Conservation (phyloP, 2,329 filamentous ascomycete species). For the Colletotrichum brevisporum region DNA sequence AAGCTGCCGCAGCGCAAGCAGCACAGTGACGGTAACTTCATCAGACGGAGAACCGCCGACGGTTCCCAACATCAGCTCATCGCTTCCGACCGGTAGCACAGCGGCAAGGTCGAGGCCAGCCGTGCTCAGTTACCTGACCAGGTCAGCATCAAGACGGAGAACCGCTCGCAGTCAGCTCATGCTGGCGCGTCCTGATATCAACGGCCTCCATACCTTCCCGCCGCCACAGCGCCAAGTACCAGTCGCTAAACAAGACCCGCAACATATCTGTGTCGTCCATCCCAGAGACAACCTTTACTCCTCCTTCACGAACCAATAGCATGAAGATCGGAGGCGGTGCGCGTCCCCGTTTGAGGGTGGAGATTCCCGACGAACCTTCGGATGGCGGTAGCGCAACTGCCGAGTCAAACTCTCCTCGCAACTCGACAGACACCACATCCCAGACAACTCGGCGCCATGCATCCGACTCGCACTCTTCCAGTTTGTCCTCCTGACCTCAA, state of each 20-base stretch:
- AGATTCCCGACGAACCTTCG: constrained; percentile 93
- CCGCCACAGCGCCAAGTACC: constrained; percentile 66
- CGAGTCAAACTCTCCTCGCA: constrained; percentile 76
- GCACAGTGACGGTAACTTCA: no score
- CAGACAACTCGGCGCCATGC: constrained; percentile 64
- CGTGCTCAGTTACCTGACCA: constrained; percentile 40
- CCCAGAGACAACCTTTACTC: constrained; percentile 75
- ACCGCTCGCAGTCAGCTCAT: constrained; percentile 76
- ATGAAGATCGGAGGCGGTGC: constrained; percentile 75
- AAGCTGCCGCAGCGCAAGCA: constrained; percentile 82
- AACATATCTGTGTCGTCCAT: constrained; percentile 72
- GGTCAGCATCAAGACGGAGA: constrained; percentile 46
- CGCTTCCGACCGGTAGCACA: constrained; percentile 65
- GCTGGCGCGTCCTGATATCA: no score
- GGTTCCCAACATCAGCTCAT: constrained; percentile 85
- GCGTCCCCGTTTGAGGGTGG: constrained; percentile 88
- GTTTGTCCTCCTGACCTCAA: no score
- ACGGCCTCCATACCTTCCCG: no score
- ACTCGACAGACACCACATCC: constrained; percentile 71
- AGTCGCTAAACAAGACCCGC: constrained; percentile 62
- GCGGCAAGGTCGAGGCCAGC: constrained; percentile 53
- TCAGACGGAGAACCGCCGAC: no score
- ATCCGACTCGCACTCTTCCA: constrained; percentile 70
- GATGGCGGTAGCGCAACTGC: constrained; percentile 81
- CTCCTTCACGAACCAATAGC: constrained; percentile 85